phyloP scores from a whole-genome alignment of 345 rosid genomes.

The Passiflora organensis region DNA sequence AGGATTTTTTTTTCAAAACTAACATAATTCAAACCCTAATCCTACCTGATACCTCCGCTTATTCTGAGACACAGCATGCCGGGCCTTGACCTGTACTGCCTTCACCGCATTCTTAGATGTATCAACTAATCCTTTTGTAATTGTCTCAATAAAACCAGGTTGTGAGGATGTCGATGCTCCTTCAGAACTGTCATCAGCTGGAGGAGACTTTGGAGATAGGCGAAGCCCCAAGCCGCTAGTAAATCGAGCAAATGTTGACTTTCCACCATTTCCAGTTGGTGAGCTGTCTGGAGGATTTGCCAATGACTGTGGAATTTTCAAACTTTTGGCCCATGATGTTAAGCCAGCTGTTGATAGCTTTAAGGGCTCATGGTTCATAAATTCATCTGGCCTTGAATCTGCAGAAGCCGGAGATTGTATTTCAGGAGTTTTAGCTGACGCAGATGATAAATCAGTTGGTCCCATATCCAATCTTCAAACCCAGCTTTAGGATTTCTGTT shows the following conservation, averaged over 20 bases:
- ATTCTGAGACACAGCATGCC: constrained; percentile 85
- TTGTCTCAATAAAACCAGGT: constrained; percentile 61
- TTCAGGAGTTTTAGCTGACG: neutral
- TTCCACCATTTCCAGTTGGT: constrained; percentile 44
- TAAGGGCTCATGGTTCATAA: constrained; percentile 44
- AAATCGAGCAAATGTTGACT: constrained; percentile 68
- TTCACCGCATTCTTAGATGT: constrained; percentile 83
- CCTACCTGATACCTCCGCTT: constrained; percentile 81
- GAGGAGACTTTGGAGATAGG: constrained; percentile 65
- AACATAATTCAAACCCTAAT: too few species aligned
- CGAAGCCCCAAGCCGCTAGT: constrained; percentile 68
- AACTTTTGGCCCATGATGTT: constrained; percentile 65
- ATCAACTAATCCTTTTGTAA: constrained; percentile 74
- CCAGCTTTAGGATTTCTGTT: constrained; percentile 13
- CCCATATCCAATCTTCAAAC: constrained; percentile 36
- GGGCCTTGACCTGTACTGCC: constrained; percentile 88
- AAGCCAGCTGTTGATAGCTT: constrained; percentile 56
- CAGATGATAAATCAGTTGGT: constrained; percentile 43
- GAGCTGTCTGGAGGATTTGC: constrained; percentile 40
- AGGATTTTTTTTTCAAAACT: too few species aligned
- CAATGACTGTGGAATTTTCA: constrained; percentile 70
- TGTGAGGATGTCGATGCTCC: constrained; percentile 43
- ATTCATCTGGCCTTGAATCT: constrained; percentile 33
- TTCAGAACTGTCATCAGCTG: constrained; percentile 38
- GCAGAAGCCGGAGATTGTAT: constrained; percentile 22